Percentiles rank a stretch among this genome's conserved stretches.
Conservation (phyloP, 2,329 filamentous ascomycete species). For the Phyllosticta citribraziliensis region DNA sequence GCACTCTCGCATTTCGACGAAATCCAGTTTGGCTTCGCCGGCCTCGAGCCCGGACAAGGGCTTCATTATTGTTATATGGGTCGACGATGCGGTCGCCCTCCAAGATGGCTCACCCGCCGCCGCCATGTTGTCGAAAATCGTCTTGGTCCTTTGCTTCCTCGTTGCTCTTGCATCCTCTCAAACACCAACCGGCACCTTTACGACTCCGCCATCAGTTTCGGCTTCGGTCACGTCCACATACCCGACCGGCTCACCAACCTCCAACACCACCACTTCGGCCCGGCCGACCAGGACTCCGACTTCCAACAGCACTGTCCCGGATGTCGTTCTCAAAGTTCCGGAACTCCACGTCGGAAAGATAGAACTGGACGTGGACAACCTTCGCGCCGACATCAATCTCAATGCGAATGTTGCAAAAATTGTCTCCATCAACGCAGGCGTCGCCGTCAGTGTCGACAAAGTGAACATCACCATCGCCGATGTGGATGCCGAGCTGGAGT, state of each 20-base stretch:
- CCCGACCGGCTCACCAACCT: slow-evolving; percentile 4
- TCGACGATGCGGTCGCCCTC: not conserved
- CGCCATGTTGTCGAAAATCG: not conserved
- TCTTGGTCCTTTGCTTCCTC: not conserved
- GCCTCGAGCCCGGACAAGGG: not conserved
- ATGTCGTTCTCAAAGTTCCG: slow-evolving; percentile 50
- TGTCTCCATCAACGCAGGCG: slow-evolving; percentile 43
- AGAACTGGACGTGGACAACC: slow-evolving; percentile 50
- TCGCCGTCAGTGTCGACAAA: slow-evolving; percentile 36
- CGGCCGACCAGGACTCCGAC: slow-evolving; percentile 17
- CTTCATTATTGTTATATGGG: not conserved
- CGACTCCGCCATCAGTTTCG: not conserved
- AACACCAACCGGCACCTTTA: not conserved
- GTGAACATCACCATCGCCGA: slow-evolving; percentile 54
- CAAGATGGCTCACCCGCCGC: not conserved
- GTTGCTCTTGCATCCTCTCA: not conserved
- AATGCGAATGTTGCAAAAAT: slow-evolving; percentile 51
- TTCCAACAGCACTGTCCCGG: slow-evolving; percentile 34
- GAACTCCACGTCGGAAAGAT: slow-evolving; percentile 50
- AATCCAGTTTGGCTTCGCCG: not conserved
- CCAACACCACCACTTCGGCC: slow-evolving; percentile 7
- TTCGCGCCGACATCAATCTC: slow-evolving; percentile 49
- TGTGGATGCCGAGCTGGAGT: slow-evolving; percentile 48
- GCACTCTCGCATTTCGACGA: not conserved
- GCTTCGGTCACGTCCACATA: slow-evolving; percentile 1